Conservation (phyloP, 2,329 filamentous ascomycete genomes). For the Calonectria multiphialidica region DNA sequence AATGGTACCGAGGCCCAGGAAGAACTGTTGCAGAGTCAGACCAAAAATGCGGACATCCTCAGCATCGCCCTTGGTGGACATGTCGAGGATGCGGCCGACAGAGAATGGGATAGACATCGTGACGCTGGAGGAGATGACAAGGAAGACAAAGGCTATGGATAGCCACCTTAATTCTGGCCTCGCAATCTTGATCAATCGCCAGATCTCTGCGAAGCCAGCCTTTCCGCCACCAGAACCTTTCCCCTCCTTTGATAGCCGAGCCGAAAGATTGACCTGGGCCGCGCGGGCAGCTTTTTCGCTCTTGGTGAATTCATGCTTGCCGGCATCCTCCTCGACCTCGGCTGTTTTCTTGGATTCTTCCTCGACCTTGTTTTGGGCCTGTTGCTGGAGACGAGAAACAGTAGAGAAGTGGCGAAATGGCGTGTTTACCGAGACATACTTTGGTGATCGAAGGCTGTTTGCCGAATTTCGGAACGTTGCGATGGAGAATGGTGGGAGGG, state of each 20-base stretch:
- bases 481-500: constrained; percentile 43
- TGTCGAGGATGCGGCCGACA: constrained; percentile 94
- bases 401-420: constrained; percentile 49
- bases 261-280: constrained; percentile 89
- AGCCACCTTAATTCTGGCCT: constrained; percentile 86
- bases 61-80: constrained; percentile 80
- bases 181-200: constrained; percentile 90
- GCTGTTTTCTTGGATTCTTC: constrained; percentile 53
- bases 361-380: constrained; percentile 43
- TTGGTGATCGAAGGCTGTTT: constrained; percentile 9
- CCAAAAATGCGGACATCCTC: constrained; percentile 83
- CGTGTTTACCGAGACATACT: constrained; percentile 26
- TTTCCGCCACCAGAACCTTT: constrained; percentile 61
- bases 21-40: constrained; percentile 88
- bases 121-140: constrained; percentile 90
- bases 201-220: constrained; percentile 81
- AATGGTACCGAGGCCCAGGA: constrained; percentile 80
- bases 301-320: constrained; percentile 65
- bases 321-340: constrained; percentile 43
- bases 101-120: constrained; percentile 98
- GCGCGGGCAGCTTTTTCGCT: constrained; percentile 90
- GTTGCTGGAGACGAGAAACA: constrained; percentile 35
- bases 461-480: constrained; percentile 37
- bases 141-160: constrained; percentile 81
- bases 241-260: constrained; percentile 87